Conservation (phyloP, 2,329 filamentous ascomycete species). For the Fusarium piperis region DNA sequence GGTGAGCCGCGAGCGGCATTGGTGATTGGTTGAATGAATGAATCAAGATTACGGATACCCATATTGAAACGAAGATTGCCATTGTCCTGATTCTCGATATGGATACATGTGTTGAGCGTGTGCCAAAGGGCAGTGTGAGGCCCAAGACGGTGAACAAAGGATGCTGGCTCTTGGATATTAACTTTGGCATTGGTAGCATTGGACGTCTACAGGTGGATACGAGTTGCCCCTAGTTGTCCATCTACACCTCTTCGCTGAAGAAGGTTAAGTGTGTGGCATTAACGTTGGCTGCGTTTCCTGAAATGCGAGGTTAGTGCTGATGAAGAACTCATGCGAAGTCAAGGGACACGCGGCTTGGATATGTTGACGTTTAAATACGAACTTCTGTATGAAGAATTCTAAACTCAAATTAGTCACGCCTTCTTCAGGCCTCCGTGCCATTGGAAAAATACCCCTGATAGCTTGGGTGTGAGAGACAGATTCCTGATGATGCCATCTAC, state of each 20-base stretch:
- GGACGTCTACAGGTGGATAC: neutral
- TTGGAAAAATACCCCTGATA: neutral
- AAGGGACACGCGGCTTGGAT: neutral
- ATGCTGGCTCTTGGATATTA: neutral
- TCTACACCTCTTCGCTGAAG: neutral
- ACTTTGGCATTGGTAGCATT: neutral
- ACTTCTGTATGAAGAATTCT: neutral
- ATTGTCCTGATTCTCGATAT: neutral
- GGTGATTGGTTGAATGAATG: conserved; percentile 31
- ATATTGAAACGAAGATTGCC: conserved; percentile 22
- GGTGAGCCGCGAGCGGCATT: conserved; percentile 29
- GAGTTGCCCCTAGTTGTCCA: neutral
- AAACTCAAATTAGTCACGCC: neutral
- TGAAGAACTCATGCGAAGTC: neutral
- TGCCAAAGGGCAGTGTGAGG: neutral
- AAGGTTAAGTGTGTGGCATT: neutral
- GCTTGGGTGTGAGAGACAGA: neutral
- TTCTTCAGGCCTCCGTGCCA: neutral
- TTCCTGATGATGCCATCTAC: neutral
- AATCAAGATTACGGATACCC: conserved; percentile 26
- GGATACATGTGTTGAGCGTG: neutral
- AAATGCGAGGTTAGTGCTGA: neutral
- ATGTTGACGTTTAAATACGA: neutral
- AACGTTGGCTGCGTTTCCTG: neutral
- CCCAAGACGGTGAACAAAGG: neutral